phyloP scores from a whole-genome alignment of 2,329 filamentous ascomycete genomes.

The Diaporthe sp. region DNA sequence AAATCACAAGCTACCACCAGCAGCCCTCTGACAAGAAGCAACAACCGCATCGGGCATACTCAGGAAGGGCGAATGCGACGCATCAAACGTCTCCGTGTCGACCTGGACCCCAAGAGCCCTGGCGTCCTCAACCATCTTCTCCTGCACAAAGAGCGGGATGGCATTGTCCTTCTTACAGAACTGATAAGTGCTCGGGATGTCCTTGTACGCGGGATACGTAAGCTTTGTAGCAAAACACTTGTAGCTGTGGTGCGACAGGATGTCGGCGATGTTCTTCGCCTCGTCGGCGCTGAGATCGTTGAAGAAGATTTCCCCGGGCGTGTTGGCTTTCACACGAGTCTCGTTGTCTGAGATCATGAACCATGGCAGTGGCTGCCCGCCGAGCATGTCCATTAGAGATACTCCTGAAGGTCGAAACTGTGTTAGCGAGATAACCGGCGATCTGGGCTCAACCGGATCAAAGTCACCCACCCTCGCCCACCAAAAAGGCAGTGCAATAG shows the following conservation, averaged over 20 bases:
- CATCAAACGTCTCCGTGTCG: conserved; percentile 5
- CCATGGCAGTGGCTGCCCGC: not conserved
- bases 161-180: conserved; percentile 29
- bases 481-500: conserved; percentile 28
- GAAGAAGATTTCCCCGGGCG: conserved; percentile 7
- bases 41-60: conserved; percentile 29
- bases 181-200: conserved; percentile 19
- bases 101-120: not conserved
- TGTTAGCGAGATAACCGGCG: not conserved
- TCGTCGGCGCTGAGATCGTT: conserved; percentile 27
- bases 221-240: not conserved
- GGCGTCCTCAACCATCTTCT: conserved; percentile 12
- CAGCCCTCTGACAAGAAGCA: not conserved
- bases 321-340: not conserved
- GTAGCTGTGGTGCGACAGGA: conserved; percentile 20
- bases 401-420: not conserved
- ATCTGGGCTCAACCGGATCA: not conserved
- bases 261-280: not conserved
- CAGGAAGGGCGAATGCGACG: conserved; percentile 27
- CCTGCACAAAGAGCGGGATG: not conserved
- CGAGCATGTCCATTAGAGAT: not conserved
- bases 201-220: conserved; percentile 22
- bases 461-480: conserved; percentile 10
- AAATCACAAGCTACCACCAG: not conserved
- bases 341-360: not conserved